Evolutionary conservation across 2,329 filamentous ascomycete genomes (phyloP).

Genomic region (Colletotrichum navitas): DNA sequence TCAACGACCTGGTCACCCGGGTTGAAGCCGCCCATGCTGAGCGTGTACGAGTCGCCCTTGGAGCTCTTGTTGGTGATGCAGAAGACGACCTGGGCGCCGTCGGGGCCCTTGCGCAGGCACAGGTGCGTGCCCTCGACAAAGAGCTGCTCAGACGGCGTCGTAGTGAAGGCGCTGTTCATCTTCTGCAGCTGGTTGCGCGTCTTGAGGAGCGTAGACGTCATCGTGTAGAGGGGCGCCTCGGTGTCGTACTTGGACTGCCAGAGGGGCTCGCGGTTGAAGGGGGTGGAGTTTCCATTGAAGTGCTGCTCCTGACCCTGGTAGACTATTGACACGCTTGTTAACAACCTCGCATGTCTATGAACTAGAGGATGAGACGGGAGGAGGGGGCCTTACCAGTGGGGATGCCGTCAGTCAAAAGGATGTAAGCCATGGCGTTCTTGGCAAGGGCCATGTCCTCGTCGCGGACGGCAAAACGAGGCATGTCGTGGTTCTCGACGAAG

Average conservation of each 20-base stretch:
- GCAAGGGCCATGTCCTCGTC: conserved; percentile 67
- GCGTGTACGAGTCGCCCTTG: conserved; percentile 35
- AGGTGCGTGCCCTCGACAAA: conserved; percentile 39
- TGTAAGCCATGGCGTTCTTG: conserved; percentile 72
- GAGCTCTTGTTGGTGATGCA: conserved; percentile 41
- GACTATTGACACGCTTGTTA: conserved; percentile 49
- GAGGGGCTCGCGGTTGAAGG: conserved; percentile 68
- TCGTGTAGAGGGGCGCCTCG: conserved; percentile 59
- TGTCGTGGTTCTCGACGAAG: conserved; percentile 72
- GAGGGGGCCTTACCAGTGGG: conserved; percentile 57
- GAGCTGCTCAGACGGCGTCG: conserved; percentile 38
- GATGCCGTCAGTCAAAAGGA: conserved; percentile 70
- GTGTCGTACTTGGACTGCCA: conserved; percentile 68
- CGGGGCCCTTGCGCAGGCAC: conserved; percentile 38
- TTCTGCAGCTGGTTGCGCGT: conserved; percentile 36
- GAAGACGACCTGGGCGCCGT: conserved; percentile 39
- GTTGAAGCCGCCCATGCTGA: conserved; percentile 37
- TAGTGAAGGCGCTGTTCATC: conserved; percentile 25
- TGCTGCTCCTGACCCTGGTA: conserved; percentile 77
- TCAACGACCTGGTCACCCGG: conserved; percentile 37
- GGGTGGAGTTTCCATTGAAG: conserved; percentile 61
- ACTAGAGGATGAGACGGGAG: background rate
- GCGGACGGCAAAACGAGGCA: conserved; percentile 60
- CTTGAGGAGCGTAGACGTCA: conserved; percentile 30
- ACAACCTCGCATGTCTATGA: background rate